Percentiles rank a stretch among this genome's conserved stretches.
Evolutionary conservation across 164 flowering plant species (phyloP).

Genomic region (Malania oleifera): DNA sequence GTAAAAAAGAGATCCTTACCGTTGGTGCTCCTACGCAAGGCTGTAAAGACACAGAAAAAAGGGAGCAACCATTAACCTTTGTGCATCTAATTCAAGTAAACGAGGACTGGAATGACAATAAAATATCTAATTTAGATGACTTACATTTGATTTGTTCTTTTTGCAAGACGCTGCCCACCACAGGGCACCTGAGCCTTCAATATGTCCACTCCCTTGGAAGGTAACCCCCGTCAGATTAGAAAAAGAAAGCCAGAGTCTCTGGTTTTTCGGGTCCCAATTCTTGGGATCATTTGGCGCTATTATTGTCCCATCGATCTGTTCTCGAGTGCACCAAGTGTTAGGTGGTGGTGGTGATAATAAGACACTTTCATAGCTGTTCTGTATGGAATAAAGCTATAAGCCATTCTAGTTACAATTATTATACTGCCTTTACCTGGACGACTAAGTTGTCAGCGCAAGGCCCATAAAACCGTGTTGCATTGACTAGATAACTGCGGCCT

Average conservation of each 20-base stretch:
- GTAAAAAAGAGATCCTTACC: slow-evolving; percentile 35
- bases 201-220: slow-evolving; percentile 85
- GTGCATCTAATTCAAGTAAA: neutral
- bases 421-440: slow-evolving; percentile 52
- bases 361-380: neutral
- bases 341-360: neutral
- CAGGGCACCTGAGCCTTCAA: slow-evolving; percentile 87
- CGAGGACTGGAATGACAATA: neutral
- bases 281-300: slow-evolving; percentile 83
- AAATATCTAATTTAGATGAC: neutral
- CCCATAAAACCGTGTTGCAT: slow-evolving; percentile 72
- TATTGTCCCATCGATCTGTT: slow-evolving; percentile 80
- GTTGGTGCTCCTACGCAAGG: slow-evolving; percentile 88
- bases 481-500: slow-evolving; percentile 62
- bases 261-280: slow-evolving; percentile 69
- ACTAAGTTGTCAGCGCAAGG: slow-evolving; percentile 63
- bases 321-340: neutral
- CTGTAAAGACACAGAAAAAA: slow-evolving; percentile 31
- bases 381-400: neutral
- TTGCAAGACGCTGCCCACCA: slow-evolving; percentile 99
- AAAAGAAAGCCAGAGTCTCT: slow-evolving; percentile 74
- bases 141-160: slow-evolving; percentile 77
- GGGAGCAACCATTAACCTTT: slow-evolving; percentile 6
- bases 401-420: neutral
- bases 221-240: slow-evolving; percentile 46